Evolutionary conservation across 139 green algal species (phyloP), one percentile per base, ranked within the genome.

Genomic region (Edaphochlamys debaryana): DNA sequence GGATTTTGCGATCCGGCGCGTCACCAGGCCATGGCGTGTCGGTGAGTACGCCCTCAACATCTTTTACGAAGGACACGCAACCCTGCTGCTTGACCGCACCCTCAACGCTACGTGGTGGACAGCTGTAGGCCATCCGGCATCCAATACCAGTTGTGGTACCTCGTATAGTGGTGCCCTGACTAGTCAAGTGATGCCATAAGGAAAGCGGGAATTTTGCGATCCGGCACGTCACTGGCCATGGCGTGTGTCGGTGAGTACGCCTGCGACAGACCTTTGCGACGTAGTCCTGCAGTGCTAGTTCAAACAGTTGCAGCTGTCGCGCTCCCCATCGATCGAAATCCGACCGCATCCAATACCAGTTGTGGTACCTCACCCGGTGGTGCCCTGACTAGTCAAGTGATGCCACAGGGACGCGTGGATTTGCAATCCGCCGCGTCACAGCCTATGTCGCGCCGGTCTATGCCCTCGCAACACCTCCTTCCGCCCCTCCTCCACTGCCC

Each of bases 331-430:
- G n/a, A n/a, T n/a, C n/a, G n/a, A n/a, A n/a, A n/a, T n/a, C n/a
- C n/a, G n/a, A n/a, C n/a, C 6, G 73, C 73, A 69, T 69, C 73
- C 22, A 60, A 69, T 69, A 80, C 73, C 73, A 69, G 73, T 80
- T 80, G 58, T 0, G 40, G 56, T 41, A 40, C 27, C 58, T 15
- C 0, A 50, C 0, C 1, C 73, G 13, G 37, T 80, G 73, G 56
- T 38, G 19, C 38, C 56, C 3, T 69, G 73, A 80, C 73, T 80
- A 45, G 73, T 80, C 73, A 58, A n/a, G 25, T 13, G 73, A 69
- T 58, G 73, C 73, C 27, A 80, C 38, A 80, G 56, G 3, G 41
- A 4, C 48, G 73, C 73, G 37, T 19, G 73, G 73, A 32, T 42
- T 70, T 80, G 56, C 56, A 70, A 80, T 80, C 73, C 40, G 73